A percentile compares a stretch with the other conserved stretches of the same genome.
These are phyloP conservation scores for Akanthomyces muscarius DNA, from an alignment of 2,329 filamentous ascomycete species.

Conservation along the genomic window DNA sequence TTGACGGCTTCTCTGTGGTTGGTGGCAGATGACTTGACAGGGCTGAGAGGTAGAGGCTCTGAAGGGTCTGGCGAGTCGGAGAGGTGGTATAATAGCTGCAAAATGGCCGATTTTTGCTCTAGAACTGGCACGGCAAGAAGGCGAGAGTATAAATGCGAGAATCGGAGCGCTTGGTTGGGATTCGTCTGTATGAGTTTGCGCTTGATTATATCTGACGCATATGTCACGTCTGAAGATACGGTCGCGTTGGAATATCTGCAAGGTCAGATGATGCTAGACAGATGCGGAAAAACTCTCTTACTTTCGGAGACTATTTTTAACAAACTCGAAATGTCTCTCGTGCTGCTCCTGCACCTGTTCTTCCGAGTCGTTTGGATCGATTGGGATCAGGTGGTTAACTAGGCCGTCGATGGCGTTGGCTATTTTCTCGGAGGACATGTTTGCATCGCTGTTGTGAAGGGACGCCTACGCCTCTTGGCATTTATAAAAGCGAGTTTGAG, in stretches of 20 bases:
- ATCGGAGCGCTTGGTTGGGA: slow-evolving; percentile 72
- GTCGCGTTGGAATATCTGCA: slow-evolving; percentile 46
- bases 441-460: slow-evolving; percentile 38
- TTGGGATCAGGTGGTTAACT: slow-evolving; percentile 68
- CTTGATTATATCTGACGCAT: slow-evolving; percentile 90
- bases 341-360: slow-evolving; percentile 65
- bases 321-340: slow-evolving; percentile 54
- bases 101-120: slow-evolving; percentile 93
- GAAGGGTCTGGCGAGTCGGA: slow-evolving; percentile 62
- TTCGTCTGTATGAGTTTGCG: slow-evolving; percentile 78
- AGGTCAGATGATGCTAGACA: neutral
- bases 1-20: slow-evolving; percentile 37
- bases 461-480: neutral
- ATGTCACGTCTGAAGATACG: slow-evolving; percentile 72
- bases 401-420: slow-evolving; percentile 75
- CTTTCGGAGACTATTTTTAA: slow-evolving; percentile 50
- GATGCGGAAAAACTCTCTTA: slow-evolving; percentile 27
- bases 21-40: slow-evolving; percentile 36
- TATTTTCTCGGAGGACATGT: slow-evolving; percentile 64
- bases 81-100: slow-evolving; percentile 84
- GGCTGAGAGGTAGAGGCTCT: slow-evolving; percentile 46
- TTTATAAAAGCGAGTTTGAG: neutral
- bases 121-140: slow-evolving; percentile 88
- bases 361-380: slow-evolving; percentile 61
- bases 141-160: slow-evolving; percentile 86